A percentile compares a stretch with the other conserved stretches of the same genome.
Evolutionary conservation across 2,329 filamentous ascomycete species (phyloP).

Genomic region (Aspergillus spinulosporus): DNA sequence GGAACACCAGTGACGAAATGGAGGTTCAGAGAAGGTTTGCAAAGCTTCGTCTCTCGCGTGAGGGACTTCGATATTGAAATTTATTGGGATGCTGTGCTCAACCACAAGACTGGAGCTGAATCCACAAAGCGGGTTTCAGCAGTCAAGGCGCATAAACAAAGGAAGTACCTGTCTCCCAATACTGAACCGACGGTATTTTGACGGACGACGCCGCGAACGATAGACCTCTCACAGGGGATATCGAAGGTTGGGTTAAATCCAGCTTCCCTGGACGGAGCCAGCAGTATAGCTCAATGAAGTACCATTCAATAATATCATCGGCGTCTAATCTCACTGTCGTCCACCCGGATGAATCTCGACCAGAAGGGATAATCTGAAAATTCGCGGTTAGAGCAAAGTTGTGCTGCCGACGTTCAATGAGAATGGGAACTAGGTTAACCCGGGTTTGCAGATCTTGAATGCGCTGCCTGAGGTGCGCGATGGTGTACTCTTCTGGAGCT

Average conservation of each 20-base stretch:
- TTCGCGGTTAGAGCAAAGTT: slow-evolving; percentile 65
- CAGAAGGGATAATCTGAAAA: slow-evolving; percentile 65
- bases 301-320: no score
- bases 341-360: slow-evolving; percentile 61
- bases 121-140: slow-evolving; percentile 62
- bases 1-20: slow-evolving; percentile 66
- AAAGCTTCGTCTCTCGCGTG: slow-evolving; percentile 54
- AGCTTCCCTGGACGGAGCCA: slow-evolving; percentile 63
- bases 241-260: slow-evolving; percentile 68
- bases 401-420: slow-evolving; percentile 62
- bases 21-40: slow-evolving; percentile 64
- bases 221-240: slow-evolving; percentile 60
- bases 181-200: not conserved
- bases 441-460: slow-evolving; percentile 74
- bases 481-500: slow-evolving; percentile 67
- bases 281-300: slow-evolving; percentile 63
- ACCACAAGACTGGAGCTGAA: slow-evolving; percentile 71
- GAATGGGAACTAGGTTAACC: slow-evolving; percentile 69
- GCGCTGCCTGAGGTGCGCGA: slow-evolving; percentile 62
- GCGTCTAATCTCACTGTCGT: slow-evolving; percentile 68
- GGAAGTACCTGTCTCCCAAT: slow-evolving; percentile 26
- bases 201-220: not conserved
- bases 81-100: slow-evolving; percentile 72
- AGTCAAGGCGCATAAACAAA: slow-evolving; percentile 61
- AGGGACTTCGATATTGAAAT: slow-evolving; percentile 57